A percentile compares a stretch with the other conserved stretches of the same genome.
phyloP scores from a whole-genome alignment of 257 asterid genomes.

The Ballota nigra region DNA sequence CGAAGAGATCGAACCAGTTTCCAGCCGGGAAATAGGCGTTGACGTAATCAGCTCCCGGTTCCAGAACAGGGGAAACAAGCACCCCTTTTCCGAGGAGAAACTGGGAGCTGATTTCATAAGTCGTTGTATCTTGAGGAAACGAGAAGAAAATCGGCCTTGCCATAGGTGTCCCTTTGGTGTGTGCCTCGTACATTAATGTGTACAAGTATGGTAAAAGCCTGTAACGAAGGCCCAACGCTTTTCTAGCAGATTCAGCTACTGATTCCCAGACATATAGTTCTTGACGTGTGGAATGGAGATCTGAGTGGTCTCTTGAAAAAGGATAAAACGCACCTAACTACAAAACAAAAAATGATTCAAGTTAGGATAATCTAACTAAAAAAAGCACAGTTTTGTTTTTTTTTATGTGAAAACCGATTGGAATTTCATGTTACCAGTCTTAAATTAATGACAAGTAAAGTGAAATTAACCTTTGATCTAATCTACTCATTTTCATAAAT shows the following conservation, averaged over 20 bases:
- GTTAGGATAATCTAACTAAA: background rate
- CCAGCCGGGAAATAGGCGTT: conserved; percentile 59
- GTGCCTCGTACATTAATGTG: conserved; percentile 59
- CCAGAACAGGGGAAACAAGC: conserved; percentile 57
- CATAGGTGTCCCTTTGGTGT: conserved; percentile 52
- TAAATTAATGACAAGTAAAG: no score
- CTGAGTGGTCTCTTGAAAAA: conserved; percentile 60
- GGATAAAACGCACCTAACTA: conserved; percentile 72
- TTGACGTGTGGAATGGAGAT: conserved; percentile 30
- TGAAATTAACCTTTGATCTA: no score
- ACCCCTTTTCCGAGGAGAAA: conserved; percentile 55
- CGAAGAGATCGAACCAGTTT: conserved; percentile 61
- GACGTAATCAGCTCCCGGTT: conserved; percentile 39
- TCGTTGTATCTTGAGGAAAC: conserved; percentile 42
- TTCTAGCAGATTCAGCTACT: conserved; percentile 55
- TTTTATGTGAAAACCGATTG: no score
- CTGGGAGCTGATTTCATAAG: conserved; percentile 48
- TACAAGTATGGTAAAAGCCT: conserved; percentile 56
- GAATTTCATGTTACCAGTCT: no score
- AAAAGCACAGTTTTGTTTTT: background rate
- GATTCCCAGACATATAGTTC: conserved; percentile 65
- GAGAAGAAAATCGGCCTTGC: conserved; percentile 71
- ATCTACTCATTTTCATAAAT: no score
- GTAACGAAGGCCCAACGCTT: conserved; percentile 56
- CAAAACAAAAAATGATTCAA: background rate